phyloP scores from a whole-genome alignment of 106 monocot species.

The Acorus gramineus region DNA sequence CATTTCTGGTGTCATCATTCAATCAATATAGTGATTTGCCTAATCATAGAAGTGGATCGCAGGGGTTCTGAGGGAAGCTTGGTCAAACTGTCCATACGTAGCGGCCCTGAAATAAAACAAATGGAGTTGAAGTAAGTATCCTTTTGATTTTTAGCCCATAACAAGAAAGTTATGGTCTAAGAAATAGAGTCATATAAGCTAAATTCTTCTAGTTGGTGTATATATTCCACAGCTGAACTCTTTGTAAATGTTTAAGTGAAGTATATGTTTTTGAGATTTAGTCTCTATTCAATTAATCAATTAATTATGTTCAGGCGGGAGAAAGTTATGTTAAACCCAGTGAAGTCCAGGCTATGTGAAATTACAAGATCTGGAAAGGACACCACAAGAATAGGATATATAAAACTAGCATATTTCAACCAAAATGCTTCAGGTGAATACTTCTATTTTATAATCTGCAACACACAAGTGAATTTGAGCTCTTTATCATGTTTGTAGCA shows the following conservation, averaged over 20 bases:
- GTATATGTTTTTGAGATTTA: neutral
- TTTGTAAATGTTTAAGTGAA: neutral
- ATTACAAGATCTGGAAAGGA: conserved; percentile 44
- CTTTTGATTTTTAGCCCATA: neutral
- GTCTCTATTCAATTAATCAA: neutral
- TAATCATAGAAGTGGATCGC: neutral
- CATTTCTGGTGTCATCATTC: neutral
- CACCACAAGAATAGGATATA: conserved; percentile 70
- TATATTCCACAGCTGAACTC: neutral
- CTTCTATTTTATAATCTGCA: neutral
- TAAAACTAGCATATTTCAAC: conserved; percentile 87
- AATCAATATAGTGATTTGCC: neutral
- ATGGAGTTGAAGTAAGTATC: conserved; percentile 58
- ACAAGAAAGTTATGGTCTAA: neutral
- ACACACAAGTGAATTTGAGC: too few relatives aligned
- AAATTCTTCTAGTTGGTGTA: too few relatives aligned
- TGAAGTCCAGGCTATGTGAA: conserved; percentile 83
- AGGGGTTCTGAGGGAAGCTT: conserved; percentile 89
- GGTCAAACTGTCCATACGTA: conserved; percentile 63
- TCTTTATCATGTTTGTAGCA: too few relatives aligned
- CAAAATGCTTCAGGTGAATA: conserved; percentile 89
- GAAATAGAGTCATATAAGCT: too few relatives aligned
- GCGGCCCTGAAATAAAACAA: conserved; percentile 49
- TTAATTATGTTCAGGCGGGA: conserved; percentile 46
- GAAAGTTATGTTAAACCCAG: conserved; percentile 76